Evolutionary conservation across 2,329 filamentous ascomycete genomes (phyloP).

Genomic region (Incumbomyces delicatus): DNA sequence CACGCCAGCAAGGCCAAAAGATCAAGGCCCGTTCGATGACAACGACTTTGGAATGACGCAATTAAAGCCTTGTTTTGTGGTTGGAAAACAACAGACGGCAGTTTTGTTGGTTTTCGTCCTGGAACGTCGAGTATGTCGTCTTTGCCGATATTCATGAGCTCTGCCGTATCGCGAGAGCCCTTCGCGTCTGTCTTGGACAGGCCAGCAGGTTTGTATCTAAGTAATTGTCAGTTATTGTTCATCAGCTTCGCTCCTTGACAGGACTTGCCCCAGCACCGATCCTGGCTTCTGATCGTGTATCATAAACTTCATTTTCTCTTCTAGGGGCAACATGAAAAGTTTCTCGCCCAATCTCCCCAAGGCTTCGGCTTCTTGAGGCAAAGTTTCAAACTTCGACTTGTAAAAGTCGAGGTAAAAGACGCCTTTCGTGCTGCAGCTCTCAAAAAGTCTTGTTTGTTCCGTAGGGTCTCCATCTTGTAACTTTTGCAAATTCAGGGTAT

Average conservation of each 20-base stretch:
- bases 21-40: constrained; percentile 15
- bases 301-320: constrained; percentile 20
- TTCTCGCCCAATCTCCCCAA: constrained; percentile 24
- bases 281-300: constrained; percentile 6
- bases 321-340: constrained; percentile 38
- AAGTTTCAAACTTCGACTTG: neutral
- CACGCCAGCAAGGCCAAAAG: constrained; percentile 16
- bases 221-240: neutral
- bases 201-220: constrained; percentile 4
- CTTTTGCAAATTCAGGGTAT: constrained; percentile 28
- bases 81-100: constrained; percentile 1
- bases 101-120: constrained; percentile 5
- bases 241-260: neutral
- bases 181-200: constrained; percentile 12
- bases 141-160: constrained; percentile 15
- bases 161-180: constrained; percentile 15
- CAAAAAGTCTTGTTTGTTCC: constrained; percentile 28
- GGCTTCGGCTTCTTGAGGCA: constrained; percentile 17
- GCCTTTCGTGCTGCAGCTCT: constrained; percentile 37
- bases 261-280: constrained; percentile 3
- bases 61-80: constrained; percentile 6
- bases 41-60: constrained; percentile 11
- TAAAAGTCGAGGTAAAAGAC: constrained; percentile 49
- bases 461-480: constrained; percentile 26
- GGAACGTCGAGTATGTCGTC: constrained; percentile 8